Evolutionary conservation across 2,329 filamentous ascomycete species (phyloP), one percentile per base, ranked within the genome.

Genomic region (Tolypocladium pustulatum): DNA sequence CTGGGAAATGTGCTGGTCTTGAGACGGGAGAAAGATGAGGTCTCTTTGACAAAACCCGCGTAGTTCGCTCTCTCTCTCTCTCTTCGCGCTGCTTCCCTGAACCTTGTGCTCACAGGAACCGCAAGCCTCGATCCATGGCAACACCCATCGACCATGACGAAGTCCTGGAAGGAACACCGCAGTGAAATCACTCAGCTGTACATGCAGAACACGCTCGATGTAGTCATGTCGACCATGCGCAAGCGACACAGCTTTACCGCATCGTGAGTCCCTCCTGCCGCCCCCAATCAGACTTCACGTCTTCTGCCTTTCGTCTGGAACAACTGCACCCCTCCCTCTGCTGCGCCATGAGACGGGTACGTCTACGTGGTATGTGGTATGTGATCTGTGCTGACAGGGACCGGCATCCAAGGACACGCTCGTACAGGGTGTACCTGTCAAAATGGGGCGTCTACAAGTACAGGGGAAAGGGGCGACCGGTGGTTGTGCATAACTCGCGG

Each of bases 381-480:
- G 25, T 27, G 12, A 27, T 30, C 9, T 49, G 22, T 17, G 10
- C 53, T 55, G 53, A 38, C 36, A 9, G 38, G 36, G 38, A 6
- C 30, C 34, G 55, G 17, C 32, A 40, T 5, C 30, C 40, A 34
- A 71, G 70, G 20, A 72, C 70, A n/a, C 75, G 79, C 56, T 77
- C 78, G 3, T 81, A 80, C 63, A 71, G 78, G 25, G 76, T 77
- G n/a, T 72, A 76, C 41, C 73, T 81, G 61, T 71, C 76, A 30
- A 71, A 67, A 59, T 81, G 79, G 79, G 64, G 69, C 4, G 62
- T 79, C 49, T 66, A 68, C 63, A 81, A 81, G 65, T 81, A 81
- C 66, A 78, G 75, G 57, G 72, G 73, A 64, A 75, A 69, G 61
- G 69, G 68, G 55, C 67, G 68, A 46, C 53, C 61, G 27, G 32